These are phyloP conservation scores for Papiliotrema flavescens DNA, from an alignment of 1,284 basidiomycete genomes.

Conservation along the genomic window DNA sequence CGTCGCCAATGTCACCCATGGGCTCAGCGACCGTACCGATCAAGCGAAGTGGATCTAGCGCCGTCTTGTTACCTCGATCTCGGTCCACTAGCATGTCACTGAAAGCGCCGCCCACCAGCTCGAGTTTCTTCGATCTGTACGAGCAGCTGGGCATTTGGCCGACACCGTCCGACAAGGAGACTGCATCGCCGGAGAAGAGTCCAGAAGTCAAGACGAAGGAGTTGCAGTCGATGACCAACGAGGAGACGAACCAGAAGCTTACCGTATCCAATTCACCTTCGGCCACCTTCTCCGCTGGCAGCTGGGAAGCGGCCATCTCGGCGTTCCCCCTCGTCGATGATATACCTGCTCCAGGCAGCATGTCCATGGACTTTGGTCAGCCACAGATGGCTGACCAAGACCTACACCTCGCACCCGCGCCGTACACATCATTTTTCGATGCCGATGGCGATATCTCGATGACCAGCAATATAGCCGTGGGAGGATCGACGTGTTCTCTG, in stretches of 20 bases:
- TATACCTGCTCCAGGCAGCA: not conserved
- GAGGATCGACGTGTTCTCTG: conserved; percentile 1
- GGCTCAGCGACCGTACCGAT: conserved; percentile 2
- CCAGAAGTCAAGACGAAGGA: not conserved
- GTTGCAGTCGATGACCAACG: not conserved
- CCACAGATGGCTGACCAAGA: conserved; percentile 11
- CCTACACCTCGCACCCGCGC: not conserved
- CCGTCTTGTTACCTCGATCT: conserved; percentile 29
- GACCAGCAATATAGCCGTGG: conserved; percentile 2
- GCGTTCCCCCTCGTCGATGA: conserved; percentile 27
- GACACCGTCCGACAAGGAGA: conserved; percentile 14
- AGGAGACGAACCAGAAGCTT: not conserved
- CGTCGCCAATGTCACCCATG: conserved; percentile 3
- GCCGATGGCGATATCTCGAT: conserved; percentile 6
- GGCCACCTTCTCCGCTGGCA: conserved; percentile 20
- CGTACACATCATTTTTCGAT: not conserved
- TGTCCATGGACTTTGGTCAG: conserved; percentile 13
- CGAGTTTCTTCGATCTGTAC: conserved; percentile 44
- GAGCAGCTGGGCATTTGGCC: conserved; percentile 45
- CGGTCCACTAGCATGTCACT: conserved; percentile 36
- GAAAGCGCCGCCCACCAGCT: conserved; percentile 34
- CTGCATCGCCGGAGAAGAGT: conserved; percentile 6
- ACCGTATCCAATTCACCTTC: conserved; percentile 15
- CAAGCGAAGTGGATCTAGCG: conserved; percentile 19
- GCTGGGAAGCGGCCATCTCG: conserved; percentile 35